These are phyloP conservation scores for Chalara sp. DNA, from an alignment of 2,329 filamentous ascomycete species.

Conservation along the genomic window DNA sequence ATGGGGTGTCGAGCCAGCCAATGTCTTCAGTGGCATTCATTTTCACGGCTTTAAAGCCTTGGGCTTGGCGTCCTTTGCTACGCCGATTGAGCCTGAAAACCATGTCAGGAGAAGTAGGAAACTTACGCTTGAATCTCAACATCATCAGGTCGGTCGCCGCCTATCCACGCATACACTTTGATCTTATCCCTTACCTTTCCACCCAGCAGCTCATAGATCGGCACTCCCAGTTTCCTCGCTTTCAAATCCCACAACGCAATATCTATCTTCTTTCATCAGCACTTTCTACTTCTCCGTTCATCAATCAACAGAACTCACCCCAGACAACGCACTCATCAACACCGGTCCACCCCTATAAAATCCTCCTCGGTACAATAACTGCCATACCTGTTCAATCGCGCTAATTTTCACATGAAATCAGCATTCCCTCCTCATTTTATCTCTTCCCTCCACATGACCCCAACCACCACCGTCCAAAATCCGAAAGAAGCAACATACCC, in stretches of 20 bases:
- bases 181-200: constrained; percentile 66
- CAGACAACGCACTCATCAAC: constrained; percentile 72
- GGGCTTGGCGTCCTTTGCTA: constrained; percentile 47
- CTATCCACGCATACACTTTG: constrained; percentile 74
- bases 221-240: constrained; percentile 55
- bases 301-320: constrained; percentile 23
- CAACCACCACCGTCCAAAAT: neutral
- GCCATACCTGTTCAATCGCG: constrained; percentile 78
- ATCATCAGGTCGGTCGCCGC: constrained; percentile 63
- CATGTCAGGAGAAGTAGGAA: neutral
- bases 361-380: constrained; percentile 60
- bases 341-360: constrained; percentile 77
- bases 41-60: constrained; percentile 63
- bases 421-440: neutral
- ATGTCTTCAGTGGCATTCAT: constrained; percentile 77
- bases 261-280: constrained; percentile 42
- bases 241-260: constrained; percentile 79
- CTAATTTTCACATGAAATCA: constrained; percentile 30
- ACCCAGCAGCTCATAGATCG: constrained; percentile 67
- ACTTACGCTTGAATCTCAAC: constrained; percentile 55
- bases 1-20: constrained; percentile 69
- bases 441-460: neutral
- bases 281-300: neutral
- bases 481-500: constrained; percentile 43
- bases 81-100: constrained; percentile 2